These are phyloP conservation scores for Trifolium repens DNA, from an alignment of 306 rosid genomes.

Conservation along the genomic window DNA sequence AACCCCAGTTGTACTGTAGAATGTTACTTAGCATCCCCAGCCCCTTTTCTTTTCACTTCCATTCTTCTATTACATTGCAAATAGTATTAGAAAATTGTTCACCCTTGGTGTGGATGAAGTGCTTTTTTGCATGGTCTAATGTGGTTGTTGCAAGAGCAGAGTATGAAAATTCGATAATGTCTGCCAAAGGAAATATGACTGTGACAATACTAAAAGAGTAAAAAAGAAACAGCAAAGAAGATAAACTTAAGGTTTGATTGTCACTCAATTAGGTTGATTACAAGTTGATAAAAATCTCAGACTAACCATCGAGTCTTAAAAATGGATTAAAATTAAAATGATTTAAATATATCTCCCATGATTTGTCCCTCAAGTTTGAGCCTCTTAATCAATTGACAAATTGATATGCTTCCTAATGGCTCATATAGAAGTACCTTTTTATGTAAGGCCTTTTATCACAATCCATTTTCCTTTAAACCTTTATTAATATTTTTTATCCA, in stretches of 20 bases:
- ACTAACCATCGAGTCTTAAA: not conserved
- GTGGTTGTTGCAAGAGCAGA: constrained; percentile 21
- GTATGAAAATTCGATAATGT: not conserved
- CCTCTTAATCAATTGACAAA: not conserved
- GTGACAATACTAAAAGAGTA: not conserved
- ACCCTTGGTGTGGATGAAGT: not conserved
- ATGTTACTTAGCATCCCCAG: not conserved
- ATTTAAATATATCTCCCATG: not conserved
- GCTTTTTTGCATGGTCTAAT: constrained; percentile 19
- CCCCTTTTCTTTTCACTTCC: not conserved
- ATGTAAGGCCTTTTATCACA: constrained; percentile 7
- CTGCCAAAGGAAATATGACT: not conserved
- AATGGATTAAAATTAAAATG: not conserved
- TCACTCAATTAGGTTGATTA: not conserved
- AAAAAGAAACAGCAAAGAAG: not conserved
- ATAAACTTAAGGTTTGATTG: constrained; percentile 2
- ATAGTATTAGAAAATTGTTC: constrained; percentile 23
- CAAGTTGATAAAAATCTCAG: constrained; percentile 12
- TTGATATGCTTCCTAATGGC: not conserved
- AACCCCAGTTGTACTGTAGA: not conserved
- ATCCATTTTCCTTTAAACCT: not conserved
- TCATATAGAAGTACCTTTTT: not conserved
- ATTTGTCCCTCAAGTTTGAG: constrained; percentile 10
- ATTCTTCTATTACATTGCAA: not conserved
- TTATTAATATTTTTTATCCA: not conserved